phyloP scores from a whole-genome alignment of 441 rosid genomes.

The Populus hybrid region DNA sequence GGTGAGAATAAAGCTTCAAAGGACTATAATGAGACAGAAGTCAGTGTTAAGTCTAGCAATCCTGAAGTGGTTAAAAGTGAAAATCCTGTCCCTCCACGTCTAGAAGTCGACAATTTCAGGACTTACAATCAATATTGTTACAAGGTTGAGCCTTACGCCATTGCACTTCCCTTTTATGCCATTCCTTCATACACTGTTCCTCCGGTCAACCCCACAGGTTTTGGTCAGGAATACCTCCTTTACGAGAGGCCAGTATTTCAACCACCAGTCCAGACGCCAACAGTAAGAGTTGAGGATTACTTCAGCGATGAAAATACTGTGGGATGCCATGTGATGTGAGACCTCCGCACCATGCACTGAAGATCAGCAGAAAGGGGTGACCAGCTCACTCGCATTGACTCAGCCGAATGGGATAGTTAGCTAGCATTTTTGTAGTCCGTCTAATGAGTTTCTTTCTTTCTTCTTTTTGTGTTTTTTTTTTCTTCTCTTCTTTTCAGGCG shows the following conservation, averaged over 20 bases:
- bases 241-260: conserved; percentile 21
- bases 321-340: conserved; percentile 58
- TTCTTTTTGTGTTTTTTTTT: too few relatives aligned
- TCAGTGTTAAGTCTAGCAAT: conserved; percentile 4
- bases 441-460: background rate
- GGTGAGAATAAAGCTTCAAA: conserved; percentile 14
- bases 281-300: conserved; percentile 41
- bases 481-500: background rate
- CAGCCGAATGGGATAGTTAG: background rate
- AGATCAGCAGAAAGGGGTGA: background rate
- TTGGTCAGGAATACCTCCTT: conserved; percentile 23
- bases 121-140: conserved; percentile 20
- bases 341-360: background rate
- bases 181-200: conserved; percentile 32
- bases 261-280: conserved; percentile 32
- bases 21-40: conserved; percentile 20
- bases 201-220: conserved; percentile 29
- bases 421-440: background rate
- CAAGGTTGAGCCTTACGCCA: conserved; percentile 32
- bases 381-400: background rate
- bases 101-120: conserved; percentile 13
- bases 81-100: conserved; percentile 3
- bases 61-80: conserved; percentile 24
- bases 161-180: conserved; percentile 36
- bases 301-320: conserved; percentile 57